A percentile compares a stretch with the other conserved stretches of the same genome.
phyloP scores from a whole-genome alignment of 768 basidiomycete species.

The Termitomyces heimii region DNA sequence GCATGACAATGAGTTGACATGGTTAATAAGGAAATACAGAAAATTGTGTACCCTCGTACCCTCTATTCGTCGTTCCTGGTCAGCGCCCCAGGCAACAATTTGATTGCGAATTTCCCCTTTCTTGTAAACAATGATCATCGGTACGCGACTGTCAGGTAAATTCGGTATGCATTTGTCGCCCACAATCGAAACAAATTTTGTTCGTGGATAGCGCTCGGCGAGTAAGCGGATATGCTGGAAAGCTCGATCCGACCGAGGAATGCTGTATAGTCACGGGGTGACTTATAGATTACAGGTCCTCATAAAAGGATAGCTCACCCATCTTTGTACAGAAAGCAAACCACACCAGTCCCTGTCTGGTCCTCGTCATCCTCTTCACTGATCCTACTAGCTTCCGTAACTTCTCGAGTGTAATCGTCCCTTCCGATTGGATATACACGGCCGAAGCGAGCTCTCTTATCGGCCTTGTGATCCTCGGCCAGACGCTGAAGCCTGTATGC shows the following conservation, averaged over 20 bases:
- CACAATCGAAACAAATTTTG: conserved; percentile 94
- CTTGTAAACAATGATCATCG: conserved; percentile 90
- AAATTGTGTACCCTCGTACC: conserved; percentile 69
- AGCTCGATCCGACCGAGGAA: conserved; percentile 76
- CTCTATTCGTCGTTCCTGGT: conserved; percentile 67
- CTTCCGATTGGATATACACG: conserved; percentile 82
- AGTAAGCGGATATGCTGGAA: conserved; percentile 63
- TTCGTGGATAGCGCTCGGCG: conserved; percentile 79
- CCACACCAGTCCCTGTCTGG: conserved; percentile 81
- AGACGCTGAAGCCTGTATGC: conserved; percentile 59
- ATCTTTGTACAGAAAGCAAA: conserved; percentile 94
- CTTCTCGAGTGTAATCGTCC: conserved; percentile 92
- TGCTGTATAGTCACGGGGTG: conserved; percentile 32
- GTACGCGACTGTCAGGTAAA: conserved; percentile 84
- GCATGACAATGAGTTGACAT: conserved; percentile 5
- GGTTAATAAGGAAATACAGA: background rate
- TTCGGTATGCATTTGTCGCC: conserved; percentile 96
- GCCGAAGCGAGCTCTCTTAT: conserved; percentile 70
- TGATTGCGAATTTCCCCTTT: conserved; percentile 89
- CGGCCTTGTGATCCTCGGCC: conserved; percentile 51
- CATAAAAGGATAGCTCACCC: conserved; percentile 50
- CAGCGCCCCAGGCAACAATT: conserved; percentile 78
- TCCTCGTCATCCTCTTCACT: conserved; percentile 60
- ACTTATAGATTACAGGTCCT: background rate
- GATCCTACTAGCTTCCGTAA: conserved; percentile 85